Conservation (phyloP, 371 early-diverging fungal species). For the Cokeromyces recurvatus region DNA sequence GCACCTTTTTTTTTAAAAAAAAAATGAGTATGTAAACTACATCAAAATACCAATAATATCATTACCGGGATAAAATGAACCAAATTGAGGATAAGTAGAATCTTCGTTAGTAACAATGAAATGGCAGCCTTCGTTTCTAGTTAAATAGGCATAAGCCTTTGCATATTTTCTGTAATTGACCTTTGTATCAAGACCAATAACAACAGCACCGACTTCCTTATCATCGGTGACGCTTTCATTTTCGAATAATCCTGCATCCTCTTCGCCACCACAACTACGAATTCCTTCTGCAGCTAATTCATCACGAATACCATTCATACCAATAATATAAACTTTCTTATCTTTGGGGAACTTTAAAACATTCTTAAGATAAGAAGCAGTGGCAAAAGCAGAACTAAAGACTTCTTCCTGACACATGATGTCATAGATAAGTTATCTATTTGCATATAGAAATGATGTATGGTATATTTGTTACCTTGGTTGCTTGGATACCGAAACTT, state of each 20-base stretch:
- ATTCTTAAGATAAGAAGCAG: constrained; percentile 88
- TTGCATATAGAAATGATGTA: background rate
- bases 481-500: constrained; percentile 70
- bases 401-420: constrained; percentile 71
- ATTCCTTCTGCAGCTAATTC: constrained; percentile 83
- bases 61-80: constrained; percentile 71
- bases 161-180: constrained; percentile 89
- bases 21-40: background rate
- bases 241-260: constrained; percentile 32
- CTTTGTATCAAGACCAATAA: constrained; percentile 83
- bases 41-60: too few species aligned
- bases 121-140: constrained; percentile 60
- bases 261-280: constrained; percentile 46
- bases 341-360: constrained; percentile 73
- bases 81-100: constrained; percentile 80
- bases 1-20: constrained; percentile 50
- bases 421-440: background rate
- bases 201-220: constrained; percentile 77
- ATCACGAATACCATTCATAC: constrained; percentile 83
- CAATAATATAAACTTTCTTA: constrained; percentile 89
- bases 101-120: constrained; percentile 96
- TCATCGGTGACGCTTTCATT: constrained; percentile 39
- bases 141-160: constrained; percentile 83
- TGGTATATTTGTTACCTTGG: constrained; percentile 36
- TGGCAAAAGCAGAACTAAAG: constrained; percentile 91